A percentile compares a stretch with the other conserved stretches of the same genome.
phyloP scores from a whole-genome alignment of 352 stramenopile species.

The Aphanomyces stellatus region DNA sequence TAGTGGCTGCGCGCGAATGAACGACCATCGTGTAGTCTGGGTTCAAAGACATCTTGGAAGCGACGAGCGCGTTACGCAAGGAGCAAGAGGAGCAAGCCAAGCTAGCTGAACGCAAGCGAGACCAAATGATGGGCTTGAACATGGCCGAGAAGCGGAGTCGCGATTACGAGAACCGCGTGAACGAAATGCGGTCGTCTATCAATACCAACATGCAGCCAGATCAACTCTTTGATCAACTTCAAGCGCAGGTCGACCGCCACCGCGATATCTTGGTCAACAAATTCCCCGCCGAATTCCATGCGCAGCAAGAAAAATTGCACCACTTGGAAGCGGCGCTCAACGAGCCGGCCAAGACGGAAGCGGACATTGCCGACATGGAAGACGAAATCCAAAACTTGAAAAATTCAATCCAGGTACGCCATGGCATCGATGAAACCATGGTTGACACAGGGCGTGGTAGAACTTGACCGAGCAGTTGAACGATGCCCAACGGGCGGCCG shows the following conservation, averaged over 20 bases:
- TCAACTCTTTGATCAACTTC: slow-evolving; percentile 81
- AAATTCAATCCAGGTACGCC: slow-evolving; percentile 33
- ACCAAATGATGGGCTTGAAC: slow-evolving; percentile 83
- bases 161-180: slow-evolving; percentile 62
- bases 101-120: slow-evolving; percentile 76
- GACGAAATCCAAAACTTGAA: slow-evolving; percentile 62
- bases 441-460: no score
- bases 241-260: slow-evolving; percentile 68
- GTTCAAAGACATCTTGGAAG: slow-evolving; percentile 86
- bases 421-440: background rate
- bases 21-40: slow-evolving; percentile 29
- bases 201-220: slow-evolving; percentile 69
- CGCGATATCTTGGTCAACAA: slow-evolving; percentile 54
- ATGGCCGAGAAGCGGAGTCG: slow-evolving; percentile 70
- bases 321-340: slow-evolving; percentile 57
- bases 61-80: slow-evolving; percentile 85
- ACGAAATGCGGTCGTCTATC: slow-evolving; percentile 61
- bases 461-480: slow-evolving; percentile 63
- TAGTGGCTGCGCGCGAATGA: background rate
- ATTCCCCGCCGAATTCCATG: slow-evolving; percentile 68
- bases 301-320: slow-evolving; percentile 67
- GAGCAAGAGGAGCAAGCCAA: slow-evolving; percentile 93
- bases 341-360: slow-evolving; percentile 73
- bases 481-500: slow-evolving; percentile 49
- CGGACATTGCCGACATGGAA: slow-evolving; percentile 84